Evolutionary conservation across 2,329 filamentous ascomycete genomes (phyloP).

Genomic region (Microthyrium microscopicum): DNA sequence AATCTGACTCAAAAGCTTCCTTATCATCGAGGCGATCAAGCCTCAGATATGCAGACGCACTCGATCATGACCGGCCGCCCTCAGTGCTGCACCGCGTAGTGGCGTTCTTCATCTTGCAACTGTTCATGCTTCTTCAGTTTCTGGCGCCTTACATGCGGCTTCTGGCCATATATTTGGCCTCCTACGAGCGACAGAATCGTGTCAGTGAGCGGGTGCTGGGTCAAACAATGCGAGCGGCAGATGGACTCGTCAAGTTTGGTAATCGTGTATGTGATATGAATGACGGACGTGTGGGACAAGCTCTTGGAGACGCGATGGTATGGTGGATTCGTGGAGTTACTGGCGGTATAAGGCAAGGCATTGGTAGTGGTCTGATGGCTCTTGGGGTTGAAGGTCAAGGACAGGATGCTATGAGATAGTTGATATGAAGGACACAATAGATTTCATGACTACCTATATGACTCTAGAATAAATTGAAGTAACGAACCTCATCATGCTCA

Average conservation of each 20-base stretch:
- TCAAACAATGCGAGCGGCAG: slow-evolving; percentile 34
- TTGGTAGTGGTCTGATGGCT: slow-evolving; percentile 35
- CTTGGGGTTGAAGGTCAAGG: slow-evolving; percentile 21
- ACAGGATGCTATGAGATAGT: slow-evolving; percentile 4
- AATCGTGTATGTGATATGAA: slow-evolving; percentile 40
- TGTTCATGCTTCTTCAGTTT: slow-evolving; percentile 44
- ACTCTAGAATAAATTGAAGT: too few relatives aligned
- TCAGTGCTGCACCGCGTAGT: slow-evolving; percentile 44
- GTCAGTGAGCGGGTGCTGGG: slow-evolving; percentile 42
- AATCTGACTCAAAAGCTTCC: too few relatives aligned
- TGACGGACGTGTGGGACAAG: slow-evolving; percentile 46
- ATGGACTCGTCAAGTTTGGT: slow-evolving; percentile 35
- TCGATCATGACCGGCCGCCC: slow-evolving; percentile 10
- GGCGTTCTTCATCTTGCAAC: slow-evolving; percentile 37
- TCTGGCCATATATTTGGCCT: slow-evolving; percentile 35
- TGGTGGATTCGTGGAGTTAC: slow-evolving; percentile 50
- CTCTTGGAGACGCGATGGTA: slow-evolving; percentile 35
- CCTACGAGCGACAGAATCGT: slow-evolving; percentile 50
- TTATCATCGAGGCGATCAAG: slow-evolving; percentile 4
- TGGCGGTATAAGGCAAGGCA: slow-evolving; percentile 50
- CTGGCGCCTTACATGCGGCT: slow-evolving; percentile 44
- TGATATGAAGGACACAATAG: too few relatives aligned
- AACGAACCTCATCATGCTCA: too few relatives aligned
- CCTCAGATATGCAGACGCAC: slow-evolving; percentile 5
- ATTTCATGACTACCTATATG: too few relatives aligned